Percentiles rank a stretch among this genome's conserved stretches.
These are phyloP conservation scores for Martiniozyma asiatica DNA, from an alignment of 1,139 yeast species.

Conservation along the genomic window DNA sequence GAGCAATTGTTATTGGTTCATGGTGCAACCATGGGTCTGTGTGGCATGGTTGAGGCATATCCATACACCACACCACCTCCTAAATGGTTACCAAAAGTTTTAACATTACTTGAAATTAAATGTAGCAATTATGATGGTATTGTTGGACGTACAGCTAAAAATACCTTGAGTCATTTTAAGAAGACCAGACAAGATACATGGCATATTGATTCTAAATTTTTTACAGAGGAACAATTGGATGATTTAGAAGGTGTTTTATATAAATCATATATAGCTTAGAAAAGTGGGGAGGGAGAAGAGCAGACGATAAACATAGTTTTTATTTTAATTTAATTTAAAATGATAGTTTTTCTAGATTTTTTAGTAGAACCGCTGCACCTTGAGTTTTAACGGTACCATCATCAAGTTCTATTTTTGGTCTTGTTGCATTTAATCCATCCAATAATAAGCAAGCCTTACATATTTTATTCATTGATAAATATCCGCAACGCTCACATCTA, in stretches of 20 bases:
- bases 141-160: slow-evolving; percentile 79
- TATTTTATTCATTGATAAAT: slow-evolving; percentile 71
- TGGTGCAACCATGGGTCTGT: slow-evolving; percentile 82
- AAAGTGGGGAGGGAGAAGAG: too few relatives aligned
- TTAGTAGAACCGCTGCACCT: slow-evolving; percentile 62
- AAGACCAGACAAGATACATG: slow-evolving; percentile 93
- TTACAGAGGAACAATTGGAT: slow-evolving; percentile 70
- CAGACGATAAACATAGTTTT: not conserved
- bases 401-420: slow-evolving; percentile 39
- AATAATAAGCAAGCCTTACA: slow-evolving; percentile 90
- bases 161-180: slow-evolving; percentile 71
- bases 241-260: slow-evolving; percentile 91
- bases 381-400: slow-evolving; percentile 33
- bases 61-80: slow-evolving; percentile 93
- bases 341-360: slow-evolving; percentile 51
- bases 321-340: too few relatives aligned
- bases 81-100: slow-evolving; percentile 68
- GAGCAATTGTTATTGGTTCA: slow-evolving; percentile 43
- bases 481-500: slow-evolving; percentile 83
- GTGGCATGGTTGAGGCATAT: slow-evolving; percentile 81
- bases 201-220: slow-evolving; percentile 77
- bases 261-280: slow-evolving; percentile 49
- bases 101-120: slow-evolving; percentile 59
- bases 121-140: slow-evolving; percentile 63
- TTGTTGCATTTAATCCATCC: slow-evolving; percentile 69